Base-by-base conservation (phyloP, 805 yeast genomes). In the Wickerhamiella cacticola region DNA sequence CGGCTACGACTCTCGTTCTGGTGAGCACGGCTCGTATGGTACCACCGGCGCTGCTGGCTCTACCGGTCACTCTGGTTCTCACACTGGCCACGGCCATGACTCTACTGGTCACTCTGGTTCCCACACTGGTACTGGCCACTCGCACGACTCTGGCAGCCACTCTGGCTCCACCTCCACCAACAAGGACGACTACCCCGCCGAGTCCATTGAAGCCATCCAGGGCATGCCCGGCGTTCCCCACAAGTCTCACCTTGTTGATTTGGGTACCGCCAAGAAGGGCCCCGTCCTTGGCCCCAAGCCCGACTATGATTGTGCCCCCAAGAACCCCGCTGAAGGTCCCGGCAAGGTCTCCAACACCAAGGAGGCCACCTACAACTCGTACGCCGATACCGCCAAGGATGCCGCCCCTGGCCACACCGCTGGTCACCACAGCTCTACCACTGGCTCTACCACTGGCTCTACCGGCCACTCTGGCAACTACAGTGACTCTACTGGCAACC, bases 201-300 rank as follows among this genome's bases (percentile, higher is more conserved):
- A 22, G 21, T 18, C 44, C 23, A 42, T 46, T 13, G 57, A 55
- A 29, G 57, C 50, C 38, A 42, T 55, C 38, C 57, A 53, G 48
- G 57, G 57, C n/a, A 42, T 44, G 45, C 56, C 54, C 29, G 59
- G 59, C 23, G 53, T 56, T 10, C 60, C 60, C 21, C 56, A 50
- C 24, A 55, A 56, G 54, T 48, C 54, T 48, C n/a, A 48, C 43
- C 50, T 54, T 7, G 46, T 55, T 22, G 56, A 54, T 41, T 51
- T 49, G 49, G 59, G 60, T 34, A 44, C 52, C 33, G 60, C 59
- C 23, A 48, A 41, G 29, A 51, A 52, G 8, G 60, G 60, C 23
- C 60, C 60, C 21, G 39, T 46, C 21, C 52, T 56, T 13, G 41
- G 49, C 36, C 38, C 45, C 45, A 42, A 34, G 31, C 46, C 46